phyloP scores from a whole-genome alignment of 2,329 filamentous ascomycete species.

The Phialemonium atrogriseum region DNA sequence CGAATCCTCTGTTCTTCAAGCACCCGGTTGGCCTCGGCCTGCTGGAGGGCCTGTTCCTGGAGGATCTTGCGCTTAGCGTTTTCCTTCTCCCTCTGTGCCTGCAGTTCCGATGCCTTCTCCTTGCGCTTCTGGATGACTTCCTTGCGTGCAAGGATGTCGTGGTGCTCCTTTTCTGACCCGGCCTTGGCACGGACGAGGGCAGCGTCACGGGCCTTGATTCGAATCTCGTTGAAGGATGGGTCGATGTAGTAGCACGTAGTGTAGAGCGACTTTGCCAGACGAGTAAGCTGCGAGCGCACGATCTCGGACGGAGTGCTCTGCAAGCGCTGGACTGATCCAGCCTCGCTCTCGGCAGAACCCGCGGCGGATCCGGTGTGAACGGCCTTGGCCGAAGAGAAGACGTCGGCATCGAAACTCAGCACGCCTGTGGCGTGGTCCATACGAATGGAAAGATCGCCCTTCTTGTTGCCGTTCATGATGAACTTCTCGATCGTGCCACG shows the following conservation, averaged over 20 bases:
- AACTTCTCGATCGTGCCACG: constrained; percentile 96
- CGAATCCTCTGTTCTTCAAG: constrained; percentile 89
- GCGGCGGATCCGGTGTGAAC: constrained; percentile 74
- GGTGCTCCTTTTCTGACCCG: constrained; percentile 87
- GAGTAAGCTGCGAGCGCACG: constrained; percentile 86
- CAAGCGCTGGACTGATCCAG: constrained; percentile 80
- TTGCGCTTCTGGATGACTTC: constrained; percentile 94
- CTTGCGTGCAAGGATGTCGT: constrained; percentile 75
- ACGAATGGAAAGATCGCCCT: constrained; percentile 92
- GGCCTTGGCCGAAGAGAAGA: constrained; percentile 95
- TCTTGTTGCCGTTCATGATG: constrained; percentile 99
- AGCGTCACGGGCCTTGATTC: constrained; percentile 68
- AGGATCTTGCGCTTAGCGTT: constrained; percentile 82
- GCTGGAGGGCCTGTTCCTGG: constrained; percentile 78
- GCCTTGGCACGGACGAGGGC: constrained; percentile 75
- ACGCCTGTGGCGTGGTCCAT: constrained; percentile 94
- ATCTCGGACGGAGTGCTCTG: constrained; percentile 98
- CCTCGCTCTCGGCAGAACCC: constrained; percentile 81
- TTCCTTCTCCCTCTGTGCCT: constrained; percentile 85
- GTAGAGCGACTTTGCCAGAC: constrained; percentile 83
- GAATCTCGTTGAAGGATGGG: constrained; percentile 75
- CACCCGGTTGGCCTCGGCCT: constrained; percentile 82
- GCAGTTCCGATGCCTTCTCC: constrained; percentile 82
- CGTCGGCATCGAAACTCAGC: constrained; percentile 94
- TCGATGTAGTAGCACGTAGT: constrained; percentile 96